phyloP scores from a whole-genome alignment of 2,329 filamentous ascomycete genomes.

The Calonectria multiphialidica region DNA sequence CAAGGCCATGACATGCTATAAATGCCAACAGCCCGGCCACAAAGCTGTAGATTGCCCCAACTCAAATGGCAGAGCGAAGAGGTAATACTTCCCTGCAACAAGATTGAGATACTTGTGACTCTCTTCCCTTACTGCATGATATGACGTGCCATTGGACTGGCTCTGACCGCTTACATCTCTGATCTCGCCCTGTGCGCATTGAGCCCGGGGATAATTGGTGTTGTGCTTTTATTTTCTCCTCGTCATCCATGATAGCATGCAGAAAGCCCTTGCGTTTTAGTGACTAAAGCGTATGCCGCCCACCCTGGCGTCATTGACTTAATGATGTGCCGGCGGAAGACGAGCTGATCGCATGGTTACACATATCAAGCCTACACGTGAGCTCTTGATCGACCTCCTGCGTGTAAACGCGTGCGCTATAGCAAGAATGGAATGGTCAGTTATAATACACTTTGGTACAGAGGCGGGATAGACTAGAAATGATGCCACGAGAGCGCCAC shows the following conservation, averaged over 20 bases:
- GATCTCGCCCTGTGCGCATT: not conserved
- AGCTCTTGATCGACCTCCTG: not conserved
- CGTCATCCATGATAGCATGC: not conserved
- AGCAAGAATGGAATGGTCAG: not conserved
- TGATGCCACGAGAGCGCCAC: not conserved
- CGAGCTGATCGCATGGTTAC: not conserved
- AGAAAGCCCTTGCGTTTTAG: not conserved
- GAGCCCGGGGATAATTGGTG: not conserved
- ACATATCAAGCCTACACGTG: not conserved
- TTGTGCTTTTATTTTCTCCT: not conserved
- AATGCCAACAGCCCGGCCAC: slow-evolving; percentile 73
- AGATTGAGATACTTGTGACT: not conserved
- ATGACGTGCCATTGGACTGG: not conserved
- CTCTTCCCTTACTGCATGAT: not conserved
- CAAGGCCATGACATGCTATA: slow-evolving; percentile 63
- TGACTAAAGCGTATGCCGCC: not conserved
- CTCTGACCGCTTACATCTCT: not conserved
- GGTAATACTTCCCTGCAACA: slow-evolving; percentile 17
- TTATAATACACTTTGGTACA: not conserved
- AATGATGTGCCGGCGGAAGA: not conserved
- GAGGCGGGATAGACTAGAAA: not conserved
- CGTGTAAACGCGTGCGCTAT: not conserved
- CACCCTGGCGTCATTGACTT: not conserved
- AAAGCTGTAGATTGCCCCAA: slow-evolving; percentile 67
- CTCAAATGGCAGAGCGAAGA: slow-evolving; percentile 29